Conservation (phyloP, 768 basidiomycete genomes). For the Tylopilus felleus region DNA sequence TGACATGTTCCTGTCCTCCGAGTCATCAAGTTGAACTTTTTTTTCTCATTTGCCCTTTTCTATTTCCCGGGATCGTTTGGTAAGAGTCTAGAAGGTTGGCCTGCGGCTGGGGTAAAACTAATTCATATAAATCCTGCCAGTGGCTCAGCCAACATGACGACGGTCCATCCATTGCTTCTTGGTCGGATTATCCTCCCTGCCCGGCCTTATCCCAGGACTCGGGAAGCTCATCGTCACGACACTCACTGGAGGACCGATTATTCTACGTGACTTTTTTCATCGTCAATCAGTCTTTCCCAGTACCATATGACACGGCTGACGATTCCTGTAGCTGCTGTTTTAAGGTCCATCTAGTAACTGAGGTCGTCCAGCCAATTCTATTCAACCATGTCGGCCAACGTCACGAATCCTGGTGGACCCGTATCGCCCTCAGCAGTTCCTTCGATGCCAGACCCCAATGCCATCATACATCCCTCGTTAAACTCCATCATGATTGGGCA, state of each 20-base stretch:
- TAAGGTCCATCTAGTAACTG: not conserved
- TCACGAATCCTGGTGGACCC: conserved; percentile 6
- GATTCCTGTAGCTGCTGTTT: not conserved
- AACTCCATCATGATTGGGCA: conserved; percentile 29
- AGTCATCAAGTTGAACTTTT: too few relatives aligned
- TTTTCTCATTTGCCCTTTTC: not conserved
- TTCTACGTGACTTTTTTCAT: not conserved
- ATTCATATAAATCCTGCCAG: conserved; percentile 2
- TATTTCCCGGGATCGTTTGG: not conserved
- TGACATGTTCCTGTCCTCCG: too few relatives aligned
- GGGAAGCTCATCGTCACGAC: not conserved
- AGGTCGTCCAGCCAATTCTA: not conserved
- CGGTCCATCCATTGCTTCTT: not conserved
- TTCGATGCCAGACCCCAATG: not conserved
- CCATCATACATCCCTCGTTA: conserved; percentile 20
- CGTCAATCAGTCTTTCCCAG: not conserved
- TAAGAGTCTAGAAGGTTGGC: not conserved
- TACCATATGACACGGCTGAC: not conserved
- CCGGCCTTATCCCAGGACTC: not conserved
- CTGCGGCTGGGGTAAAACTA: not conserved
- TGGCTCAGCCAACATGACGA: not conserved
- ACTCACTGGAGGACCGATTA: not conserved
- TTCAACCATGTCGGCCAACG: conserved; percentile 14
- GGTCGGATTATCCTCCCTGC: not conserved
- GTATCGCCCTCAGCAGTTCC: not conserved